Base-by-base conservation (phyloP, 495 filamentous ascomycete species). In the Aspergillus nidulans region DNA sequence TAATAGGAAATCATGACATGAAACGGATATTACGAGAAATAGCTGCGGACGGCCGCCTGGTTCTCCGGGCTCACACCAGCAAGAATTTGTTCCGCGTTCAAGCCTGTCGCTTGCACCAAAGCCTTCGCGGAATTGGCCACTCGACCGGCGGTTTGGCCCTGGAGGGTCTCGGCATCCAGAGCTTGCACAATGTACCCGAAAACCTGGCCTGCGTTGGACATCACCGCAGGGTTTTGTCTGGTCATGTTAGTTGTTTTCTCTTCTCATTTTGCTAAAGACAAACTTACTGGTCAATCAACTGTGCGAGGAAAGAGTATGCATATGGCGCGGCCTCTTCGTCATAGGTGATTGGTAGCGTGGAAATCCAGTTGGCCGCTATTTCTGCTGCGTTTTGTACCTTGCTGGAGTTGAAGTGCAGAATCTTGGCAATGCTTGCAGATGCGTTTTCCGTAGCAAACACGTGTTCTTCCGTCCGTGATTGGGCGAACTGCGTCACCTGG, bases 391-490 rank as follows among this genome's bases (percentile, higher is more conserved):
- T 85, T 38, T 70, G 72, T 19, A 98, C 83, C 69, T 87, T 89
- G 55, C 77, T 77, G 2, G 80, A 65, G 70, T 96, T 96, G 77
- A 82, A 95, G 62, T 94, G 91, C 57, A 99, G 73, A 42, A 97
- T 88, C 81, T 97, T 97, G 24, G 95, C 94, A 67, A 99, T 95
- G 65, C 88, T 90, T 28, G 95, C 92, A 56, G 91, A 95, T 6
- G 95, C 94, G 67, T 99, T 99, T 72, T 99, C 95, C 8, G 90
- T 97, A 0, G 95, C 95, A 73, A 92, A 99, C 1, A 97, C 88
- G 63, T 97, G 89, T 63, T 99, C 95, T 53, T 97, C 95, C 20
- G 82, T 83, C 53, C 94, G 83, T 4, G 92, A 88, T 59, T 91
- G 83, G 0, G 85, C 84, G 49, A 89, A 78, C 63, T 87, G 86